Base-by-base conservation (phyloP, 805 yeast genomes). In the Torulaspora indica region DNA sequence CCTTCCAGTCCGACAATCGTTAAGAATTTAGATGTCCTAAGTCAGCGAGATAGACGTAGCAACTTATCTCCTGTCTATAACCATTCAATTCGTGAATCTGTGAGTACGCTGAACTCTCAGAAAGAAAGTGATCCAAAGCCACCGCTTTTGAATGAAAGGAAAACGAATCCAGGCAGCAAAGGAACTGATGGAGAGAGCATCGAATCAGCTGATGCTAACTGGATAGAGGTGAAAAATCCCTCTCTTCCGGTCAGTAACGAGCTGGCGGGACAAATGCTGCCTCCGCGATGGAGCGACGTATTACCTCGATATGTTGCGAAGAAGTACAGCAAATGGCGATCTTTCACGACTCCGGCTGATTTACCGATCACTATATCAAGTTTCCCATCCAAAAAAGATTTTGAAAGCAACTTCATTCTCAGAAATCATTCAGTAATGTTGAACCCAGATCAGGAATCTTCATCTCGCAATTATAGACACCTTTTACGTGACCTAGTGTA, bases 271-370 rank as follows among this genome's bases (percentile, higher is more conserved):
- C 73, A 77, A 44, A 68, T 81, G 7, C 74, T 79, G n/a, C 80
- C 78, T 35, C 91, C 95, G 5, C 76, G 95, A 46, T 93, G 98
- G 98, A 81, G 81, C 44, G 88, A 85, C 64, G 95, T 89, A 1
- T 87, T 87, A 54, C 96, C 98, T 0, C 75, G 76, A 10, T 76
- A 77, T 34, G 79, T 82, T 12, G 78, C 75, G 42, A 71, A 85
- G 42, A 77, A 78, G 54, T 70, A 81, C 12, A 82, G 90, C 40
- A 90, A 90, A 58, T 93, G 99, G 99, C 77, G 87, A 42, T 90
- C 98, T 0, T 72, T 95, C 42, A 82, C 89, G 10, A 79, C 96
- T 0, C 99, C 99, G 0, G 97, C 98, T 0, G 83, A 95, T 5
- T 69, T 93, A 20, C 99, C 99, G 0, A 69, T 86, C 0, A 80